These are phyloP conservation scores for Amanita pallidorosea DNA, from an alignment of 768 basidiomycete species.

Conservation along the genomic window DNA sequence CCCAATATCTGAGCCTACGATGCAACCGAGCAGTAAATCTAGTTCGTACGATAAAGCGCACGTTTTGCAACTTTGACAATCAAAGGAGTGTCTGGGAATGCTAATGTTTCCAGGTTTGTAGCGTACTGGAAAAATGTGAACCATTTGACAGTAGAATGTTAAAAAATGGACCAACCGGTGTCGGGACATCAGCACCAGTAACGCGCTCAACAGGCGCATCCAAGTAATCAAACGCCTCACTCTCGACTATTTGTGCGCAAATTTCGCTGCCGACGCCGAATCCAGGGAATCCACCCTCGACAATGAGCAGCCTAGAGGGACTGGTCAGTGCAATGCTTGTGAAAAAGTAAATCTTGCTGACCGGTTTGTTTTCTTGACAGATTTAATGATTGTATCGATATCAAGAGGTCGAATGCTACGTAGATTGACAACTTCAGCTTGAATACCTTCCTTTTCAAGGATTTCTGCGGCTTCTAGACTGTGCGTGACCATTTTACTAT, in stretches of 20 bases:
- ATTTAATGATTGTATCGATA: slow-evolving; percentile 93
- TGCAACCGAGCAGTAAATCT: slow-evolving; percentile 14
- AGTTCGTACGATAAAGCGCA: slow-evolving; percentile 83
- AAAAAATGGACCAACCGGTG: slow-evolving; percentile 56
- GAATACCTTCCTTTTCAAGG: slow-evolving; percentile 92
- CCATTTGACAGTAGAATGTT: not conserved
- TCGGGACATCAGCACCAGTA: slow-evolving; percentile 96
- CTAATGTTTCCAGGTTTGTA: slow-evolving; percentile 73
- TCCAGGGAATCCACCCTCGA: slow-evolving; percentile 97
- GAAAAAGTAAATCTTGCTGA: slow-evolving; percentile 19
- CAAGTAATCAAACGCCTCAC: slow-evolving; percentile 95
- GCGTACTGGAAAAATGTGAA: slow-evolving; percentile 54
- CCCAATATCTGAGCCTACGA: slow-evolving; percentile 4
- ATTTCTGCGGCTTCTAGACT: slow-evolving; percentile 89
- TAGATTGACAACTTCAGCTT: slow-evolving; percentile 97
- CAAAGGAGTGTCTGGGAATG: slow-evolving; percentile 89
- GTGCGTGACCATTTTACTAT: slow-evolving; percentile 97
- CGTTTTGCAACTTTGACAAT: slow-evolving; percentile 95
- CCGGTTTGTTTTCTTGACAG: slow-evolving; percentile 99
- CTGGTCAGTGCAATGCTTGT: slow-evolving; percentile 1
- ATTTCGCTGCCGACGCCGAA: slow-evolving; percentile 99
- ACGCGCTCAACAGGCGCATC: slow-evolving; percentile 97
- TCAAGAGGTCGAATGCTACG: slow-evolving; percentile 93
- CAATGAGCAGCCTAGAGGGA: slow-evolving; percentile 67
- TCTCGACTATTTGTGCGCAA: slow-evolving; percentile 94